A percentile compares a stretch with the other conserved stretches of the same genome.
phyloP scores from a whole-genome alignment of 352 stramenopile species.

The Globisporangium irregulare region DNA sequence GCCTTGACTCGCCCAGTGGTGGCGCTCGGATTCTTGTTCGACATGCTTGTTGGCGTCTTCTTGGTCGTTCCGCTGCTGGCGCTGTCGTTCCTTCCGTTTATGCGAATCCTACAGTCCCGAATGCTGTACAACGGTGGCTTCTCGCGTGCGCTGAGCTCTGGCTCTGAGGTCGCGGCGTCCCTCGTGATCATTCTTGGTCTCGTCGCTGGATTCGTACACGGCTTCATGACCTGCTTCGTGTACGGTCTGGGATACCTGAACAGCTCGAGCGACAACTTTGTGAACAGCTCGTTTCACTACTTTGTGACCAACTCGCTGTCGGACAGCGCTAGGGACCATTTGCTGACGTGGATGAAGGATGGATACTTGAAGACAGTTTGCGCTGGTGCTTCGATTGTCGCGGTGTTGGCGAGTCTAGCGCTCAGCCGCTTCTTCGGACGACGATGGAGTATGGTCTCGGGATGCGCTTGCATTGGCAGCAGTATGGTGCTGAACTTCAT shows the following conservation, averaged over 20 bases:
- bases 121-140: constrained; percentile 89
- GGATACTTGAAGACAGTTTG: constrained; percentile 59
- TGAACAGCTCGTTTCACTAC: constrained; percentile 76
- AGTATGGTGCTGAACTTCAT: constrained; percentile 64
- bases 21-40: constrained; percentile 80
- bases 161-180: constrained; percentile 78
- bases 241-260: constrained; percentile 77
- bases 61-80: constrained; percentile 72
- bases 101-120: constrained; percentile 82
- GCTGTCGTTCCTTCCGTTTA: constrained; percentile 79
- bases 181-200: constrained; percentile 76
- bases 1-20: constrained; percentile 70
- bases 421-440: constrained; percentile 62
- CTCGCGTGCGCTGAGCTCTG: constrained; percentile 68
- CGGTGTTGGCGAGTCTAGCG: constrained; percentile 44
- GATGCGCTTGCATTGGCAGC: constrained; percentile 42
- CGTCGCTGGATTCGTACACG: constrained; percentile 71
- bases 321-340: constrained; percentile 27
- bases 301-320: constrained; percentile 46
- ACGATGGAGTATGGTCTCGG: constrained; percentile 56
- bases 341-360: constrained; percentile 47
- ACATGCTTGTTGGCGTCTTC: constrained; percentile 81
- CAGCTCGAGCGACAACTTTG: constrained; percentile 58
- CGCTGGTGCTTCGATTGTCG: constrained; percentile 47
- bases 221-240: constrained; percentile 71